Conservation (phyloP, 192 early-diverging fungal genomes). For the Martensiomyces pterosporus region DNA sequence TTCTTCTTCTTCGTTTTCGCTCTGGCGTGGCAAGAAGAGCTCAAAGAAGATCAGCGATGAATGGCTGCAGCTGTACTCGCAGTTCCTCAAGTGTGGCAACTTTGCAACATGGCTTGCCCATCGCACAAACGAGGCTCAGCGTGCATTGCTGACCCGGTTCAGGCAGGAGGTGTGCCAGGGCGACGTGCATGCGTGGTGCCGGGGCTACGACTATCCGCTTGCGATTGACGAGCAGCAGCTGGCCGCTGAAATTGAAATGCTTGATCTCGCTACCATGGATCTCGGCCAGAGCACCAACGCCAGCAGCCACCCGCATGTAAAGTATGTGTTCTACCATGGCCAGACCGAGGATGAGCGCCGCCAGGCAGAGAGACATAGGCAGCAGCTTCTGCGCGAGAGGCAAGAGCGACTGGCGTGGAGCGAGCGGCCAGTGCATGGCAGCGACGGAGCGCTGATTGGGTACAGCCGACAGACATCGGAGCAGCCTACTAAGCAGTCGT, state of each 20-base stretch:
- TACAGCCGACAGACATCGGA: slow-evolving; percentile 20
- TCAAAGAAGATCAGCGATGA: slow-evolving; percentile 60
- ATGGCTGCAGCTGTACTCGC: slow-evolving; percentile 66
- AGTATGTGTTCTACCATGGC: slow-evolving; percentile 48
- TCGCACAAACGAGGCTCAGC: slow-evolving; percentile 73
- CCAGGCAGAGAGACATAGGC: slow-evolving; percentile 32
- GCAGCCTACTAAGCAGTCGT: not conserved
- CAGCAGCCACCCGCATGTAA: slow-evolving; percentile 10
- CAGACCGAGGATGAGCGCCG: slow-evolving; percentile 41
- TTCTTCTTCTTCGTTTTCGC: slow-evolving; percentile 12
- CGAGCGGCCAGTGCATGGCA: slow-evolving; percentile 11
- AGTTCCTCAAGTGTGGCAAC: slow-evolving; percentile 89
- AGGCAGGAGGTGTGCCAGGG: slow-evolving; percentile 62
- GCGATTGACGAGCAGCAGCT: slow-evolving; percentile 34
- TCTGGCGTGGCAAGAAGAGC: slow-evolving; percentile 35
- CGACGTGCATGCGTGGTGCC: slow-evolving; percentile 49
- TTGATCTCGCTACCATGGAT: slow-evolving; percentile 47
- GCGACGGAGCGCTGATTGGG: slow-evolving; percentile 44
- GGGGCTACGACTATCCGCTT: slow-evolving; percentile 44
- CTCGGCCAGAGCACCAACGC: slow-evolving; percentile 22
- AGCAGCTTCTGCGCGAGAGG: slow-evolving; percentile 37
- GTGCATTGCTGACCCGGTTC: slow-evolving; percentile 73
- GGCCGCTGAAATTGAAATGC: slow-evolving; percentile 41
- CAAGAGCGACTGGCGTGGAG: slow-evolving; percentile 26
- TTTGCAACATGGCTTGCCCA: slow-evolving; percentile 94